These are phyloP conservation scores for Corchorus olitorius DNA, from an alignment of 345 rosid genomes.

Conservation along the genomic window DNA sequence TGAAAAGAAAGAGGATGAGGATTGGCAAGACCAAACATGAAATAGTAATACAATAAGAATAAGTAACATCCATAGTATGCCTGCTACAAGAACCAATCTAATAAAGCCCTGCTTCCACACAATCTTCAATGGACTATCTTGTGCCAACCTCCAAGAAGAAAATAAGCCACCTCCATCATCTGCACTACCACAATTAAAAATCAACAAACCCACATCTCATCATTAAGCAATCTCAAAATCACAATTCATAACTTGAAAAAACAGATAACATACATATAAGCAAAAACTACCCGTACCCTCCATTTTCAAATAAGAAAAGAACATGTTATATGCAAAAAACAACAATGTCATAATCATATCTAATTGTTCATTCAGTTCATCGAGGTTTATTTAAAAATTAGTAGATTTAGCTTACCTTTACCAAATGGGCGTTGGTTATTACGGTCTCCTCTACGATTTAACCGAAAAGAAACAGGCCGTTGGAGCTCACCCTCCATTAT, in stretches of 20 bases:
- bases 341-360: neutral
- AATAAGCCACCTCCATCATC: constrained; percentile 54
- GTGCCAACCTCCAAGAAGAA: constrained; percentile 50
- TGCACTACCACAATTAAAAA: constrained; percentile 29
- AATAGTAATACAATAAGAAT: constrained; percentile 66
- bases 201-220: neutral
- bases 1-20: constrained; percentile 74
- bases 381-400: neutral
- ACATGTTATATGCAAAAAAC: neutral
- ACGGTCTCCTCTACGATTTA: constrained; percentile 66
- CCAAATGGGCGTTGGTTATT: constrained; percentile 32
- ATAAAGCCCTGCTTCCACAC: constrained; percentile 79
- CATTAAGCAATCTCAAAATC: neutral
- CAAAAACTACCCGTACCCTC: neutral
- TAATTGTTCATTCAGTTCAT: neutral
- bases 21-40: constrained; percentile 90
- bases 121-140: constrained; percentile 51
- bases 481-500: constrained; percentile 29
- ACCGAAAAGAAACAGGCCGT: constrained; percentile 55
- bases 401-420: constrained; percentile 41
- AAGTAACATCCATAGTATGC: constrained; percentile 86
- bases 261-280: neutral
- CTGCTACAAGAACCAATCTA: constrained; percentile 75
- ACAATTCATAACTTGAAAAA: neutral
- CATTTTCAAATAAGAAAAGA: neutral